A percentile compares a stretch with the other conserved stretches of the same genome.
Conservation (phyloP, 495 filamentous ascomycete genomes). For the Monascus purpureus region DNA sequence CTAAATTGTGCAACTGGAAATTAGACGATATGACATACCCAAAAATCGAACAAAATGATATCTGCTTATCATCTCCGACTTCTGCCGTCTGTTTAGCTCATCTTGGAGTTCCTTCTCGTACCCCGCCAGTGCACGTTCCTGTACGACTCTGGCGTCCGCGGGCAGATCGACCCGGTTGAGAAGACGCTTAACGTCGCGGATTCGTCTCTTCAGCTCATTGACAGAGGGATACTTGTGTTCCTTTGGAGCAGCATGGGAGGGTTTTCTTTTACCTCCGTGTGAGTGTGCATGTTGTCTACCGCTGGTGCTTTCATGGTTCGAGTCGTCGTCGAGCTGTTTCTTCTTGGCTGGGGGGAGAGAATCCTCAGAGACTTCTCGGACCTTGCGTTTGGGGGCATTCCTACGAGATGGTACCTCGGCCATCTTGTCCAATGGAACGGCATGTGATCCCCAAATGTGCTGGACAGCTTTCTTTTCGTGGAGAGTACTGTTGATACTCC, state of each 20-base stretch:
- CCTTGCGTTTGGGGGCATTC: constrained; percentile 18
- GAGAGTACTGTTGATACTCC: not conserved
- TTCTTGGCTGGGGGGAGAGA: constrained; percentile 12
- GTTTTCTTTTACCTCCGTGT: constrained; percentile 8
- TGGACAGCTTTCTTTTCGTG: no score
- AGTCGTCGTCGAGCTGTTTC: constrained; percentile 5
- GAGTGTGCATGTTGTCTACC: constrained; percentile 5
- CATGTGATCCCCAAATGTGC: no score
- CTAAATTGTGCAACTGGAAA: no score
- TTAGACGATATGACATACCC: constrained; percentile 31
- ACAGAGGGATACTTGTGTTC: constrained; percentile 29
- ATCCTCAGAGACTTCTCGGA: constrained; percentile 14
- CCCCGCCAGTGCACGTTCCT: constrained; percentile 66
- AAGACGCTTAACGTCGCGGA: constrained; percentile 40
- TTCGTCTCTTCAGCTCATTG: constrained; percentile 37
- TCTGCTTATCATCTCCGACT: constrained; percentile 62
- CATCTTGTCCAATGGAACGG: constrained; percentile 2
- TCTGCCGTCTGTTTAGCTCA: constrained; percentile 45
- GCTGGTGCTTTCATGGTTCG: constrained; percentile 1
- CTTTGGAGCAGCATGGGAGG: constrained; percentile 12
- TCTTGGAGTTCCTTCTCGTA: constrained; percentile 58
- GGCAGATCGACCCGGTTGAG: constrained; percentile 52
- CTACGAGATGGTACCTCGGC: constrained; percentile 9
- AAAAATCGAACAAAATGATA: constrained; percentile 95
- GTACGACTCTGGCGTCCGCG: constrained; percentile 56